Conservation (phyloP, 768 basidiomycete species). For the Lactarius indigo region DNA sequence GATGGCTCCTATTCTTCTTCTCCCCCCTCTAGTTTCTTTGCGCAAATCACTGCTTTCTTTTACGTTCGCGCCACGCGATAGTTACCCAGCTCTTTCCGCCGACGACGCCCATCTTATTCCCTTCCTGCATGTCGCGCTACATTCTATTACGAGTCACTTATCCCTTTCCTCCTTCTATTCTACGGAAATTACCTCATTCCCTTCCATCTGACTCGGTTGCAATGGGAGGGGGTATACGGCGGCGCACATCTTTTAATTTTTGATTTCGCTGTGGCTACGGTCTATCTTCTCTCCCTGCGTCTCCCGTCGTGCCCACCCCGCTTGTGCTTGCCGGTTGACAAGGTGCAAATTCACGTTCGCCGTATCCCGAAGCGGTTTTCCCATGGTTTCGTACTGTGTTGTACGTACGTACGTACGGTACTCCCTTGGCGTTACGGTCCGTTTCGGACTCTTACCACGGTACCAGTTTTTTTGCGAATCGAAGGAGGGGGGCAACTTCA, state of each 20-base stretch:
- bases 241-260: not conserved
- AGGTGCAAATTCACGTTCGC: not conserved
- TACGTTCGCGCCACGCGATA: not conserved
- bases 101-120: not conserved
- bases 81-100: conserved; percentile 1
- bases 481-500: not conserved
- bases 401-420: not conserved
- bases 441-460: not conserved
- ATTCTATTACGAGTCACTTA: not conserved
- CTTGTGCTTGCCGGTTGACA: conserved; percentile 3
- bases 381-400: not conserved
- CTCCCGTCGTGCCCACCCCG: not conserved
- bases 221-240: not conserved
- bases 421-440: not conserved
- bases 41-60: not conserved
- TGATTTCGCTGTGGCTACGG: not conserved
- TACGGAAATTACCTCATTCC: conserved; percentile 5
- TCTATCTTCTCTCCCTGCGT: not conserved
- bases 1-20: not conserved
- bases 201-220: not conserved
- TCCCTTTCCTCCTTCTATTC: not conserved
- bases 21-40: not conserved
- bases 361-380: not conserved
- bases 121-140: conserved; percentile 2
- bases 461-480: not conserved